Evolutionary conservation across 495 filamentous ascomycete species (phyloP), one percentile per base, ranked within the genome.

Genomic region (Aspergillus nanangensis): DNA sequence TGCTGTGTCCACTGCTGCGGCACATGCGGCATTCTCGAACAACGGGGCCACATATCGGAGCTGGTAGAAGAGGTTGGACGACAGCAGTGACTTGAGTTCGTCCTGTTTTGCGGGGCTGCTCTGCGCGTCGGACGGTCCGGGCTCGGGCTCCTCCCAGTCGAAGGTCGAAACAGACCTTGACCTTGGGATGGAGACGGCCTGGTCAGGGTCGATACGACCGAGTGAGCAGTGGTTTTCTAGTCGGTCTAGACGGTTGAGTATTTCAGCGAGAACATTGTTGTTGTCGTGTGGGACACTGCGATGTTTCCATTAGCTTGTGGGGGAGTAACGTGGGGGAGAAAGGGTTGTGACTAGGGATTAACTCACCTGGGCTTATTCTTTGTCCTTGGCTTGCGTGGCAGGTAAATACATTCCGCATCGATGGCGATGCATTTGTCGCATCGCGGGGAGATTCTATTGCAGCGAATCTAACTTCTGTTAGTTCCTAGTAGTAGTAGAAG

Each of bases 381-480:
- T 11, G 45, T 23, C 24, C 55, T 42, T 17, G 45, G 20, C 18
- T 58, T 58, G 14, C 55, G 48, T 15, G 51, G 39, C 8, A 48
- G 14, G 24, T 55, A 58, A 8, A 21, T 15, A 27, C 55, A 58
- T 15, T 55, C 27, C 3, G 34, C 48, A 8, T 44, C 48, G 8
- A 32, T 31, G 8, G 51, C 31, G 39, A 47, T 25, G 31, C 55
- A 58, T 43, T 52, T 58, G 39, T 58, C 48, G 35, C 55, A 58
- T 38, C 42, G 37, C 1, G 55, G 55, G n/a, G 45, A 23, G 22
- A 38, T 45, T 37, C 52, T 38, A 36, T 58, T 52, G 42, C 55
- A 58, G 23, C 51, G 52, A 42, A 55, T 58, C 55, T 58, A n/a
- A 31, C 13, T 35, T 22, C 11, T 15, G 27, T 45, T 25, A 51